Base-by-base conservation (phyloP, 108 stramenopile species). In the Stephanodiscus minutulus region DNA sequence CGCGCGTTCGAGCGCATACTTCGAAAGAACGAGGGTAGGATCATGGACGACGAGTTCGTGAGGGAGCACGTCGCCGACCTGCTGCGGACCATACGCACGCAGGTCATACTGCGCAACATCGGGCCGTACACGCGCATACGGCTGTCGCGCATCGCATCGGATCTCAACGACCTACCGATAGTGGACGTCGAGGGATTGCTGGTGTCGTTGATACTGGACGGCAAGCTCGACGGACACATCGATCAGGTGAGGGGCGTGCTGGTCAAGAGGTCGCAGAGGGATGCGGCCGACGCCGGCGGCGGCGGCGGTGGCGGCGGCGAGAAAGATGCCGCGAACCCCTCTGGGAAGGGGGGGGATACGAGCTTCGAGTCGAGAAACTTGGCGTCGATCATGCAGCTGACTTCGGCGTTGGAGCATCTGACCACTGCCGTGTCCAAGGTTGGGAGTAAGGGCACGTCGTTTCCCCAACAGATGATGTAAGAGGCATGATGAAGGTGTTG, bases 11-110 rank as follows among this genome's bases (percentile, higher is more conserved):
- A 97, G 81, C 57, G 63, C 41, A 94, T 97, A 31, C 71, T 97
- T 37, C 72, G 80, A 29, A 81, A 86, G 37, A 92, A 93, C 61
- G 85, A 89, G 54, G 89, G 89, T 21, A 77, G 87, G 50, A 73
- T 97, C 37, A 97, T 94, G 92, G 87, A 95, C 24, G 97, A 97
- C 83, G 92, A 96, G 48, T 96, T 97, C 78, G 85, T 96, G 13
- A 52, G 88, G 46, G 90, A 89, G 63, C 88, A 96, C 73, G 83
- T 97, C 48, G 90, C 89, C 58, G 96, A 96, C 56, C 82, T 96
- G 48, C 65, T 95, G 31, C 77, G 92, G 9, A 97, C 95, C 9
- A 96, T 97, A 71, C 90, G 97, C 18, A 96, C 88, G 8, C 92
- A 96, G 77, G 97, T 97, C 10, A 63, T 96, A 27, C 60, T 91